Base-by-base conservation (phyloP, 108 stramenopile genomes). In the Cyclotella baltica region DNA sequence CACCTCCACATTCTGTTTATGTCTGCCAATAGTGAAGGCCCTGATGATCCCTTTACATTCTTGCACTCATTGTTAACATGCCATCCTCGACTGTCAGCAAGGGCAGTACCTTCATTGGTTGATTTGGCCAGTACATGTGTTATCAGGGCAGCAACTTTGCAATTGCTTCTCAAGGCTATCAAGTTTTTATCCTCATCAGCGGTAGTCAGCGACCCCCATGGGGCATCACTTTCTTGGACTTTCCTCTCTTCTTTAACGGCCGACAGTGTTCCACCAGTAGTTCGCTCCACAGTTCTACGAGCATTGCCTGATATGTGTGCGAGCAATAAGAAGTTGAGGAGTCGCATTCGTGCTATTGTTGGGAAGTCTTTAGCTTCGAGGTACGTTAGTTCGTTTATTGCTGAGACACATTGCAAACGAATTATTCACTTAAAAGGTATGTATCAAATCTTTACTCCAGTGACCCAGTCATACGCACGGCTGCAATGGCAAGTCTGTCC, bases 141-240 rank as follows among this genome's bases (percentile, higher is more conserved):
- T 35, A 0, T 27, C 10, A 33, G 34, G 31, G 59, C 5, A 40
- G 25, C 31, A 9, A 59, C 66, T 11, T 11, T 56, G 28, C 51
- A 53, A 0, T 48, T 40, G 22, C 52, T 81, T 30, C 57, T 67
- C 13, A 28, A 34, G 10, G 48, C 68, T 0, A 22, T 81, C 11
- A 33, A 74, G 23, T 81, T 81, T 23, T 52, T 81, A 22, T 53
- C 80, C 1, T 63, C 80, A 10, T 31, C 57, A 38, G 67, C 70
- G 2, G 29, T 93, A 16, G 82, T 89, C 30, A 58, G 66, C 1
- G 90, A 93, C 79, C 78, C 90, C 18, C 85, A 86, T 52, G 89
- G 90, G 51, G 89, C 90, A 1, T 89, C 89, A 20, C 65, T 90
- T 16, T 74, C 89, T 62, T 93, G 90, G 90, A 34, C 57, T 3